Evolutionary conservation across 2,329 filamentous ascomycete species (phyloP), one percentile per base, ranked within the genome.

Genomic region (Neoascochyta sp.): DNA sequence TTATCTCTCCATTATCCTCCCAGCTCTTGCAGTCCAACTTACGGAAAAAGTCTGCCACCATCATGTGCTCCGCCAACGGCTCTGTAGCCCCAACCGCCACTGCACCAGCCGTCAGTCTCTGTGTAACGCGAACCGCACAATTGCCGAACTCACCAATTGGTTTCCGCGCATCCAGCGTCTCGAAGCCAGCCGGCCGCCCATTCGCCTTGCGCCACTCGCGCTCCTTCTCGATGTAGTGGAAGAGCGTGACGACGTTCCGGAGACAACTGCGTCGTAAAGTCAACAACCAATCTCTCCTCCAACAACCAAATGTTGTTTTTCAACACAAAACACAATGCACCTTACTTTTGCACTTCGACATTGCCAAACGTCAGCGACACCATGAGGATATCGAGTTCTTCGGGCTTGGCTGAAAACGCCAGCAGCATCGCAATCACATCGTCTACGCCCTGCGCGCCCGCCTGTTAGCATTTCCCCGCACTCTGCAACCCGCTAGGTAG

Each of bases 311-410:
- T n/a, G n/a, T n/a, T n/a, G n/a, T n/a, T n/a, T n/a, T n/a, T n/a
- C n/a, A n/a, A n/a, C n/a, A n/a, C n/a, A 20, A 16, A 22, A 29
- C 7, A 29, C 21, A 20, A 15, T 10, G 13, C 24, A 27, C 33
- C 67, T 38, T 62, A 87, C 84, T 80, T 89, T 41, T 88, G 74
- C 10, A 95, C 78, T 47, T 89, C 80, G 13, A 96, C 86, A 58
- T 98, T 98, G 34, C 92, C 92, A 62, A 92, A 95, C 1, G 89
- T 95, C 38, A 95, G 75, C 1, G 88, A 94, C 34, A 98, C 73
- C 63, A 96, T 75, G 25, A 85, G 64, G 19, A 96, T 71, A 60
- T 96, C 86, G 13, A 96, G 71, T 56, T 96, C 90, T 47, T 94
- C 84, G 0, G 83, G 76, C 14, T 77, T 79, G 18, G 86, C 81